Evolutionary conservation across 495 filamentous ascomycete species (phyloP), one percentile per base, ranked within the genome.

Genomic region (Thozetella sp.): DNA sequence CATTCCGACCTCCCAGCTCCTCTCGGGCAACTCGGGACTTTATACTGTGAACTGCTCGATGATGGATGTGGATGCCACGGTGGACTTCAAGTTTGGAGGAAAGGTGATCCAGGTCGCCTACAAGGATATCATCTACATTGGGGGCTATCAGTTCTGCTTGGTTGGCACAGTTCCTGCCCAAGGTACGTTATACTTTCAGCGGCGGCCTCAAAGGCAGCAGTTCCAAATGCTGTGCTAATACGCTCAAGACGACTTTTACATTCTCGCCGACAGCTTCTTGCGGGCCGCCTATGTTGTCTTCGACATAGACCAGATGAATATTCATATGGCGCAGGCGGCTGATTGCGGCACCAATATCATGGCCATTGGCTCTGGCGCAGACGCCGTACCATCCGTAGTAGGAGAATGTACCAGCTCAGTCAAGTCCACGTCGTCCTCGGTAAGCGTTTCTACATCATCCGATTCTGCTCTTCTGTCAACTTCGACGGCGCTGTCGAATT

Each of bases 1-100:
- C 24, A 65, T 74, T 54, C 55, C 61, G n/a, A 60, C 59, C n/a
- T 58, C 67, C 4, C 37, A 63, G 50, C 67, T 50, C 46, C 65
- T 70, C 58, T 3, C 53, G 2, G 30, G 30, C 30, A 19, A 22
- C 1, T 70, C 68, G 4, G 71, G 79, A 19, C 75, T 77, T 46
- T 88, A 79, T 26, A 81, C 82, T 52, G 76, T 90, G 11, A 78
- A 83, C 57, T 93, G 90, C 78, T 68, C 62, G 48, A 63, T 86
- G 12, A 80, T 80, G 1, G 63, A 84, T 26, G 30, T 78, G 20
- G 62, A 77, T 19, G 70, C 79, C 15, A 81, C 77, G 1, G 71
- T 92, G 27, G 83, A 84, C 40, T 92, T 88, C 72, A 84, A 76
- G 4, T 86, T 85, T 51, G 76, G 74, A 0, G 70, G 67, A 26